phyloP scores from a whole-genome alignment of 768 basidiomycete species.

The Lepiota venenata region DNA sequence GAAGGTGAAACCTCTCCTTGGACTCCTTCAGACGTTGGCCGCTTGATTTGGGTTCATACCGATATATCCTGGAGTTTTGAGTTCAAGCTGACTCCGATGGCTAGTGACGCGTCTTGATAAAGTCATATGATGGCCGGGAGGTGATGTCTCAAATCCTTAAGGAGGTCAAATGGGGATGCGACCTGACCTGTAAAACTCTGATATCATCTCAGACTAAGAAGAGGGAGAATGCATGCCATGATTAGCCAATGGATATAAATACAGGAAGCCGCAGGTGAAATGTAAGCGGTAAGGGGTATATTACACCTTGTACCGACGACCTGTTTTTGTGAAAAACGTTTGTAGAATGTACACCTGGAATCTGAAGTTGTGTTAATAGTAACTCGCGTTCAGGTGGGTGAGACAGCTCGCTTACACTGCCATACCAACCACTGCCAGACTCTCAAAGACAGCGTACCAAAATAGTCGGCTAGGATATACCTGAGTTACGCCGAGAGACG shows the following conservation, averaged over 20 bases:
- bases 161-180: not conserved
- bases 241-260: slow-evolving; percentile 7
- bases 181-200: slow-evolving; percentile 4
- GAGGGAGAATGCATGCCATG: slow-evolving; percentile 7
- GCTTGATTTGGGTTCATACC: not conserved
- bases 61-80: not conserved
- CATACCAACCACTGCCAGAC: slow-evolving; percentile 76
- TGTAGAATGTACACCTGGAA: slow-evolving; percentile 90
- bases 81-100: not conserved
- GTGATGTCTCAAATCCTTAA: not conserved
- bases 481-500: not conserved
- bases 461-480: slow-evolving; percentile 67
- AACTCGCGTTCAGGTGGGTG: not conserved
- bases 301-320: slow-evolving; percentile 85
- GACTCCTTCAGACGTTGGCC: not conserved
- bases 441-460: slow-evolving; percentile 90
- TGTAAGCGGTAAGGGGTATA: not conserved
- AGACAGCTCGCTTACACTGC: slow-evolving; percentile 61
- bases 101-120: not conserved
- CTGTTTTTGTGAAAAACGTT: slow-evolving; percentile 96
- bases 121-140: not conserved
- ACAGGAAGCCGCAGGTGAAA: slow-evolving; percentile 6
- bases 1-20: not conserved
- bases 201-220: not conserved
- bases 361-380: slow-evolving; percentile 34